Percentiles rank a stretch among this genome's conserved stretches.
Conservation (phyloP, 257 asterid genomes). For the Penstemon newberryi region DNA sequence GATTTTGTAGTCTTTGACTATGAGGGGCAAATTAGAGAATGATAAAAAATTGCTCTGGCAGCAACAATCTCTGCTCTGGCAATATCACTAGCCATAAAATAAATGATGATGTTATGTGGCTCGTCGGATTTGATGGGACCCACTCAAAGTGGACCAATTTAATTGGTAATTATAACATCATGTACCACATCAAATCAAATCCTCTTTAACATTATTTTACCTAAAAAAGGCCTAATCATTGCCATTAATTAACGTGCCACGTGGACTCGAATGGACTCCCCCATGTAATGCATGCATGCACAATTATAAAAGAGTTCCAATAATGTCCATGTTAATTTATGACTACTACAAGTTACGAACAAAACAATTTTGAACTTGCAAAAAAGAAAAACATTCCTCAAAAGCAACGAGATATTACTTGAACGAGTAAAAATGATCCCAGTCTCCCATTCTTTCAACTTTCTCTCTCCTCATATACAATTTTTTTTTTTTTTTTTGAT, state of each 20-base stretch:
- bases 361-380: background rate
- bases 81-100: background rate
- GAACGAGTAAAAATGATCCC: background rate
- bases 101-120: conserved; percentile 27
- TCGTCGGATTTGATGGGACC: conserved; percentile 44
- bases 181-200: conserved; percentile 26
- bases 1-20: too few relatives aligned
- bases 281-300: conserved; percentile 29
- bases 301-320: background rate
- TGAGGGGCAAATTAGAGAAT: too few relatives aligned
- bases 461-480: background rate
- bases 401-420: conserved; percentile 14
- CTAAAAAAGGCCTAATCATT: conserved; percentile 46
- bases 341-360: background rate
- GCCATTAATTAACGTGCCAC: conserved; percentile 48
- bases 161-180: background rate
- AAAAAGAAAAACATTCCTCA: conserved; percentile 23
- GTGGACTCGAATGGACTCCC: conserved; percentile 32
- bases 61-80: too few relatives aligned
- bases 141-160: conserved; percentile 16
- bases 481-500: too few relatives aligned
- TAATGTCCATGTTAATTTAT: background rate
- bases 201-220: conserved; percentile 26
- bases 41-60: too few relatives aligned
- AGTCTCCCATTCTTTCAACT: conserved; percentile 2